A percentile compares a stretch with the other conserved stretches of the same genome.
Evolutionary conservation across 306 rosid genomes (phyloP).

Genomic region (Vigna angularis): DNA sequence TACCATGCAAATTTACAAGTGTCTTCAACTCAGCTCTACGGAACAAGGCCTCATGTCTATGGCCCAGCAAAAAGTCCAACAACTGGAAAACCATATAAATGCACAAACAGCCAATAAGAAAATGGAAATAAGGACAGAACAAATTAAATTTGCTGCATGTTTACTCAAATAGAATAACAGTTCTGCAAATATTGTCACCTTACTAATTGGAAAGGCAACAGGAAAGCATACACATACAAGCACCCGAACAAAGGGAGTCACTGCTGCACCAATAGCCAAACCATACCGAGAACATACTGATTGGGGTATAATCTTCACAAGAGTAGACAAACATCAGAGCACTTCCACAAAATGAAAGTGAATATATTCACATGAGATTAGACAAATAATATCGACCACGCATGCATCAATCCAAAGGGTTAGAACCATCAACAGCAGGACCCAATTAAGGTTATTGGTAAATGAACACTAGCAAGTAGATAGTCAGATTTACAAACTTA

Average conservation of each 20-base stretch:
- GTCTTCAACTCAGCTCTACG: constrained; percentile 98
- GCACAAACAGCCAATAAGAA: constrained; percentile 32
- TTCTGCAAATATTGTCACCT: constrained; percentile 41
- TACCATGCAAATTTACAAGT: constrained; percentile 86
- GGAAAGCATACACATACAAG: constrained; percentile 59
- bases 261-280: constrained; percentile 58
- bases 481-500: background rate
- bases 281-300: constrained; percentile 59
- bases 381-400: background rate
- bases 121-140: constrained; percentile 13
- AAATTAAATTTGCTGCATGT: constrained; percentile 14
- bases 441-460: no score
- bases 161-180: constrained; percentile 29
- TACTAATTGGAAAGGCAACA: constrained; percentile 58
- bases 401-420: constrained; percentile 29
- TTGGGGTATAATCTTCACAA: constrained; percentile 66
- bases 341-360: constrained; percentile 12
- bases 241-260: constrained; percentile 57
- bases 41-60: constrained; percentile 82
- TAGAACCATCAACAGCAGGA: background rate
- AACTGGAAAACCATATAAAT: constrained; percentile 64
- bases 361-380: constrained; percentile 33
- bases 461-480: no score
- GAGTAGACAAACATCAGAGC: constrained; percentile 48
- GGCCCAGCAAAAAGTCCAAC: constrained; percentile 82